phyloP scores from a whole-genome alignment of 2,329 filamentous ascomycete species.

The Colletotrichum cereale region DNA sequence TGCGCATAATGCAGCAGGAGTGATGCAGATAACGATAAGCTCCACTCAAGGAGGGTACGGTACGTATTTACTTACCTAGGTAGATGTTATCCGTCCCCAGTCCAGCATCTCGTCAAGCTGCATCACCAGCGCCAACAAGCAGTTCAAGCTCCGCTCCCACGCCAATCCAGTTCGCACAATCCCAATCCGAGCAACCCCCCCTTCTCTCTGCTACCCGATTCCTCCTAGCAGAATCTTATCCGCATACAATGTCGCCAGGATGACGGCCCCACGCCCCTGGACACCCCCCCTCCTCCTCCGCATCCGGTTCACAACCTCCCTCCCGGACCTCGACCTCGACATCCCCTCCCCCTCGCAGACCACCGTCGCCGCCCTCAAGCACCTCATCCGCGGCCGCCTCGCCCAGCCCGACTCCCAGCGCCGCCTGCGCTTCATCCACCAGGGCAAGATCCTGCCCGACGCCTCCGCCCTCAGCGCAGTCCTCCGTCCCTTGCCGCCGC shows the following conservation, averaged over 20 bases:
- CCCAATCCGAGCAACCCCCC: background rate
- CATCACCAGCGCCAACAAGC: background rate
- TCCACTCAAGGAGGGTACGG: no score
- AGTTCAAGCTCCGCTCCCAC: background rate
- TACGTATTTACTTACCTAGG: no score
- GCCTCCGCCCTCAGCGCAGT: conserved; percentile 74
- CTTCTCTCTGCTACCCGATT: no score
- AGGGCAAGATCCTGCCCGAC: conserved; percentile 88
- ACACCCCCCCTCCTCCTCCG: conserved; percentile 76
- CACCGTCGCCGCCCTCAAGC: conserved; percentile 83
- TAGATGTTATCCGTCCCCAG: background rate
- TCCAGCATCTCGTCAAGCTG: conserved; percentile 3
- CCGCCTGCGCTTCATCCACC: conserved; percentile 89
- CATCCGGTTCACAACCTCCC: conserved; percentile 88
- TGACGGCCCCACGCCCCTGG: conserved; percentile 36
- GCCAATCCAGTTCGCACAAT: background rate
- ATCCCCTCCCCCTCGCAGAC: conserved; percentile 76
- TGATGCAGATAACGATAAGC: conserved; percentile 9
- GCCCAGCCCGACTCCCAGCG: conserved; percentile 71
- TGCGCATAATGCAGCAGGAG: no score
- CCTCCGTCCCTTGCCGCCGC: conserved; percentile 72
- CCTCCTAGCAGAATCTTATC: background rate
- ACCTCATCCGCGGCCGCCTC: conserved; percentile 81
- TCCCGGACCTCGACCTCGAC: conserved; percentile 85
- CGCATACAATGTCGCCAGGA: conserved; percentile 20